Evolutionary conservation across 441 rosid species (phyloP), one percentile per base, ranked within the genome.

Genomic region (Melastoma candidum): DNA sequence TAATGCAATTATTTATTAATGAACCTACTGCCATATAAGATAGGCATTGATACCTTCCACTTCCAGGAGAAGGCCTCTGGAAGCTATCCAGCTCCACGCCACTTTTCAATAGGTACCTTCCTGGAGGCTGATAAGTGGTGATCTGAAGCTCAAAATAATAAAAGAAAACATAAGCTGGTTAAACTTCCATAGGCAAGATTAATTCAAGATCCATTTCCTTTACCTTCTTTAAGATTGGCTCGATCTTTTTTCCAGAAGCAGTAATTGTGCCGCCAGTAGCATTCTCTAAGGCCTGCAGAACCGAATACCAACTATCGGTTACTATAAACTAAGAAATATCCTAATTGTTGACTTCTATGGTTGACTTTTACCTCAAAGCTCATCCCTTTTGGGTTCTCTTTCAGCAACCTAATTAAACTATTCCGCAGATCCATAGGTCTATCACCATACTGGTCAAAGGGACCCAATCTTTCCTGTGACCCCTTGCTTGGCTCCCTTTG

Each of bases 321-420:
- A 53, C 17, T 14, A 13, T 29, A 10, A 17, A 53, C 39, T 53
- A 36, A 17, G 46, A 36, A 36, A 36, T 36, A 36, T 36, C 41
- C 41, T 36, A 36, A 36, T 9, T 9, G 8, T 9, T 9, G 8
- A 36, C 41, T 53, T 11, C 45, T 49, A 59, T 48, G 54, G 61
- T 11, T 39, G 45, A 46, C 32, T 55, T 70, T 66, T 74, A 82
- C 99, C 95, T 89, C 81, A 65, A 85, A 71, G 81, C 74, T 87
- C 96, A 87, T 76, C 43, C 94, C 94, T 60, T 71, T 78, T 13
- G 95, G 89, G 59, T 85, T 78, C 71, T 87, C 84, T 47, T 57
- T 82, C 48, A 90, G 85, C 63, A 80, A 63, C 70, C 73, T 57
- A 61, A 77, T 72, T 71, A 85, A 54, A 71, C 73, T 58, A 64